Base-by-base conservation (phyloP, 2,329 filamentous ascomycete species). In the Trematosphaeria pertusa region DNA sequence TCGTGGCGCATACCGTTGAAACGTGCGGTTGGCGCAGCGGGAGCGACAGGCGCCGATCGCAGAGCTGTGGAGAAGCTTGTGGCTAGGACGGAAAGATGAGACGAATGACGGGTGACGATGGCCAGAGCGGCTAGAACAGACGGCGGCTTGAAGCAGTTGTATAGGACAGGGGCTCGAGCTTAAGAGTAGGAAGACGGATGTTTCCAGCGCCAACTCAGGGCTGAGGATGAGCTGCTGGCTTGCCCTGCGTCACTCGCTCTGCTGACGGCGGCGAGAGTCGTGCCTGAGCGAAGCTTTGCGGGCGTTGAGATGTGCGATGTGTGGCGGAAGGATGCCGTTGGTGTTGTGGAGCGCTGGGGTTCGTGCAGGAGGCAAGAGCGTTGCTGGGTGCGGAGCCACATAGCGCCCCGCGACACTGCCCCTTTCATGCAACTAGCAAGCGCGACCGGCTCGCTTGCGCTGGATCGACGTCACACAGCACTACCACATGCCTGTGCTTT, bases 101-200 rank as follows among this genome's bases (percentile, higher is more conserved):
- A 49, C 59, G 56, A 64, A 63, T 61, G 45, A 54, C 37, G 46
- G 31, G 28, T 28, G 28, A 39, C 14, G 39, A 41, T 50, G 26
- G 36, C n/a, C n/a, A n/a, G n/a, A n/a, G n/a, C n/a, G n/a, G n/a
- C n/a, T n/a, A n/a, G n/a, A n/a, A n/a, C n/a, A n/a, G n/a, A n/a
- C n/a, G n/a, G n/a, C n/a, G n/a, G n/a, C n/a, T n/a, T n/a, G n/a
- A n/a, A n/a, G n/a, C n/a, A n/a, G n/a, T n/a, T n/a, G n/a, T 69
- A 69, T 66, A 58, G 50, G 20, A 44, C 63, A 60, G 58, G 64
- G 65, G n/a, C n/a, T n/a, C n/a, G n/a, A n/a, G n/a, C n/a, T n/a
- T n/a, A n/a, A n/a, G n/a, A n/a, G n/a, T n/a, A n/a, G n/a, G n/a
- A n/a, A n/a, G n/a, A n/a, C n/a, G n/a, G n/a, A n/a, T n/a, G n/a